These are phyloP conservation scores for Chalciporus pseudorubinellus DNA, from an alignment of 768 basidiomycete species.

Conservation along the genomic window DNA sequence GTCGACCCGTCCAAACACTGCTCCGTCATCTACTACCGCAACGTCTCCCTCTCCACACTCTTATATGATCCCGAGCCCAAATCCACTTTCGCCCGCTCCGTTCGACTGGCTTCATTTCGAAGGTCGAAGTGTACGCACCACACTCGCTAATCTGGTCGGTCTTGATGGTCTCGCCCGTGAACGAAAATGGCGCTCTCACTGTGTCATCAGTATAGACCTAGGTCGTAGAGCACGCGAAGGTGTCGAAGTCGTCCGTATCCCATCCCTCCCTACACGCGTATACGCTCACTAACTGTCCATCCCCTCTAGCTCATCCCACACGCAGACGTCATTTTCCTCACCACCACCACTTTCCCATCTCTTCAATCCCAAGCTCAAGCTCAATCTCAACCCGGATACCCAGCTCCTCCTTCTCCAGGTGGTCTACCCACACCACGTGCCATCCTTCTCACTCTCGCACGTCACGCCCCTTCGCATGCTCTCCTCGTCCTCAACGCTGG, in stretches of 20 bases:
- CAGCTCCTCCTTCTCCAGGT: conserved; percentile 39
- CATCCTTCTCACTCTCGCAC: conserved; percentile 70
- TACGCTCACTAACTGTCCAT: background rate
- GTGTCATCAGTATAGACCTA: conserved; percentile 78
- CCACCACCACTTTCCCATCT: conserved; percentile 26
- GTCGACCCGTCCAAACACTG: conserved; percentile 32
- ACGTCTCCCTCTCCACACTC: conserved; percentile 2
- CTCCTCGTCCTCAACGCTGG: conserved; percentile 84
- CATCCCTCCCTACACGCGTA: conserved; percentile 11
- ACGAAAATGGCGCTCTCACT: conserved; percentile 79
- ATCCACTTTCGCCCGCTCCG: conserved; percentile 64
- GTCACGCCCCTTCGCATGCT: conserved; percentile 67
- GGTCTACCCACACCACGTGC: conserved; percentile 64
- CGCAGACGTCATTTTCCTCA: conserved; percentile 77
- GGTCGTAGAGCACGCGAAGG: conserved; percentile 73
- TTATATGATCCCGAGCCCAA: conserved; percentile 33
- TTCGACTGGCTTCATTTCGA: conserved; percentile 90
- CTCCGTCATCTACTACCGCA: conserved; percentile 26
- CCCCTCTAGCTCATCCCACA: conserved; percentile 67
- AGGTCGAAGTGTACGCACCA: conserved; percentile 76
- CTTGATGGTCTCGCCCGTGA: conserved; percentile 81
- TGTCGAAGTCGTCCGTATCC: conserved; percentile 66
- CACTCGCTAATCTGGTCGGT: conserved; percentile 72
- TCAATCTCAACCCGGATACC: background rate
- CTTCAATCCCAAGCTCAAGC: background rate